phyloP scores from a whole-genome alignment of 2,329 filamentous ascomycete genomes.

The Diaporthe vaccinii region DNA sequence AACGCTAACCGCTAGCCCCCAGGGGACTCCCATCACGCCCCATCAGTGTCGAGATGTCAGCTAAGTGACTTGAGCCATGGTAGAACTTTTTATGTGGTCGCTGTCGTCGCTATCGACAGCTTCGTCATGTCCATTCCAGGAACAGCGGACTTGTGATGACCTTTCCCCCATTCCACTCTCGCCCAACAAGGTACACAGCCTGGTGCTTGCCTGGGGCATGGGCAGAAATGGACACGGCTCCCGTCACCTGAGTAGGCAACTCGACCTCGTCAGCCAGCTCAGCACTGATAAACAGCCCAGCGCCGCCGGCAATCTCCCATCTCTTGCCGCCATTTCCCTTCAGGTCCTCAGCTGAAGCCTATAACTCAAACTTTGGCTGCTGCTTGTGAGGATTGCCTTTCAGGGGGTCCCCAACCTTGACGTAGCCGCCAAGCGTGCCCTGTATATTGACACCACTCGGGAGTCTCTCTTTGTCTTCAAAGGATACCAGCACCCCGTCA shows the following conservation, averaged over 20 bases:
- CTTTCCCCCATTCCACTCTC: conserved; percentile 44
- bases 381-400: conserved; percentile 48
- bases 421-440: conserved; percentile 48
- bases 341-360: conserved; percentile 39
- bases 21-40: background rate
- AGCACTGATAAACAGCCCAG: conserved; percentile 46
- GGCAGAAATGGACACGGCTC: conserved; percentile 37
- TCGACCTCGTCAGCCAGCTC: conserved; percentile 43
- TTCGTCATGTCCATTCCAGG: conserved; percentile 17
- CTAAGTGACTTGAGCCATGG: background rate
- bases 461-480: background rate
- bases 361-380: conserved; percentile 45
- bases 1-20: background rate
- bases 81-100: background rate
- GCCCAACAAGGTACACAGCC: conserved; percentile 44
- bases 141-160: conserved; percentile 45
- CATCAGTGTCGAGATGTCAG: background rate
- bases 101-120: background rate
- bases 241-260: conserved; percentile 45
- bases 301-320: conserved; percentile 44
- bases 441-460: conserved; percentile 43
- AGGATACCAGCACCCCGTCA: conserved; percentile 46
- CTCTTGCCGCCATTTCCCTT: conserved; percentile 40
- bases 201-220: conserved; percentile 19
- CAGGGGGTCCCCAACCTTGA: conserved; percentile 49